A percentile compares a stretch with the other conserved stretches of the same genome.
Evolutionary conservation across 192 early-diverging fungal genomes (phyloP).

Genomic region (Rhizoclosmatium globosum): DNA sequence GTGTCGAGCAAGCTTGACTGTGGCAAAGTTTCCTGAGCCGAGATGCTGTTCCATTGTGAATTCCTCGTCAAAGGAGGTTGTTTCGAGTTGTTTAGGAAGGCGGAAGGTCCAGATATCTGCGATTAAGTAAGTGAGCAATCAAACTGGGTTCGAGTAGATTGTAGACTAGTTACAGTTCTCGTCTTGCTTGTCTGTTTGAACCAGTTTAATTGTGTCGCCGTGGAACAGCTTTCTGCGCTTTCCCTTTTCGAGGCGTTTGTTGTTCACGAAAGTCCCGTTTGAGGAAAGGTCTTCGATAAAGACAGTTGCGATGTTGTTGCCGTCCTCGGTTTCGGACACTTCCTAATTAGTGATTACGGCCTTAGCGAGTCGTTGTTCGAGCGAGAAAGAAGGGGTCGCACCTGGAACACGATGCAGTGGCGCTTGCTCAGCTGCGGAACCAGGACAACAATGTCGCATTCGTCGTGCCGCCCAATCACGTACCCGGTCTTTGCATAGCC

Average conservation of each 20-base stretch:
- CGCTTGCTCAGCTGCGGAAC: constrained; percentile 38
- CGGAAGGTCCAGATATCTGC: constrained; percentile 36
- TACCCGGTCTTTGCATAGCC: constrained; percentile 1
- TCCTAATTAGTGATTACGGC: constrained; percentile 31
- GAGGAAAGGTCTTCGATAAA: constrained; percentile 61
- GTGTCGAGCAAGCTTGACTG: constrained; percentile 67
- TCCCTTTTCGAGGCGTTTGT: constrained; percentile 57
- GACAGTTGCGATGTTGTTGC: constrained; percentile 3
- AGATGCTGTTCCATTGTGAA: constrained; percentile 29
- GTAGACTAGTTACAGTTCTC: constrained; percentile 36
- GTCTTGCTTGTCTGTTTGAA: constrained; percentile 21
- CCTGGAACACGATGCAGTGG: constrained; percentile 46
- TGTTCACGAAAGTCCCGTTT: constrained; percentile 79
- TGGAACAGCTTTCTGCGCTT: constrained; percentile 60
- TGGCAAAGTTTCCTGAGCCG: constrained; percentile 73
- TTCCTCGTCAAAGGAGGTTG: constrained; percentile 31
- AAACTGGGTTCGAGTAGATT: background rate
- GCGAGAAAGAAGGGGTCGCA: background rate
- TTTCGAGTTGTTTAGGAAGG: background rate
- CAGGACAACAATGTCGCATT: constrained; percentile 44
- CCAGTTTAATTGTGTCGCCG: constrained; percentile 72
- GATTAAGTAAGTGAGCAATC: background rate
- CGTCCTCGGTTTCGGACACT: constrained; percentile 8
- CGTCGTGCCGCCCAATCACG: constrained; percentile 21
- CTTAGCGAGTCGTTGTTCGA: too few relatives aligned